These are phyloP conservation scores for Aspergillus cejpii DNA, from an alignment of 2,329 filamentous ascomycete genomes.

Conservation along the genomic window DNA sequence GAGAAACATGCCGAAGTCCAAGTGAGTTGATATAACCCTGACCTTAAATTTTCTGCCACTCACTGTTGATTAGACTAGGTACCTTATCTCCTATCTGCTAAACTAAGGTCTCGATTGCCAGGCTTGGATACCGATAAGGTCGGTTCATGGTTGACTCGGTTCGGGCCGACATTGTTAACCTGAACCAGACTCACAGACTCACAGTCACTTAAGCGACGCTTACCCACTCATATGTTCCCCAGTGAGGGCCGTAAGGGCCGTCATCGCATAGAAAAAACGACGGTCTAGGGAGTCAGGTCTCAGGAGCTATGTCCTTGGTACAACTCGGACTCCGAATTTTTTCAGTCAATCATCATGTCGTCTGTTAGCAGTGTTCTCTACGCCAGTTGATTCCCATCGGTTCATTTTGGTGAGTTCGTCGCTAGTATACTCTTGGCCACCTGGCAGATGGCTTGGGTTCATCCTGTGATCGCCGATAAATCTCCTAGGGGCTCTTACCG, in stretches of 20 bases:
- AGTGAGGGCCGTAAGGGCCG: background rate
- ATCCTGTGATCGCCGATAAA: constrained; percentile 70
- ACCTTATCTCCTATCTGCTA: no score
- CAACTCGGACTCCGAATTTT: background rate
- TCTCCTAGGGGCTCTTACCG: constrained; percentile 58
- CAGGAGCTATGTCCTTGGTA: background rate
- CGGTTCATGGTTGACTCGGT: no score
- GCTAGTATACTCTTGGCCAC: constrained; percentile 59
- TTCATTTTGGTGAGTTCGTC: constrained; percentile 36
- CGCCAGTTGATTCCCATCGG: background rate
- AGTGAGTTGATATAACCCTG: background rate
- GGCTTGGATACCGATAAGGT: no score
- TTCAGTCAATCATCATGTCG: background rate
- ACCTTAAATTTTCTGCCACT: background rate
- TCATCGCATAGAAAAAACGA: background rate
- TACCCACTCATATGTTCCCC: background rate
- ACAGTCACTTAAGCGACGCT: background rate
- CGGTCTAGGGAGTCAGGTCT: no score
- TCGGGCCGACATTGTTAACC: no score
- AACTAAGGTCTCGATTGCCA: no score
- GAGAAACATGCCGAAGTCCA: background rate
- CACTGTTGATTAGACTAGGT: background rate
- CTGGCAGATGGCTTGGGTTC: constrained; percentile 71
- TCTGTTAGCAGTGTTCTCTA: background rate
- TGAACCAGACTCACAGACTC: no score